Percentiles rank a stretch among this genome's conserved stretches.
phyloP scores from a whole-genome alignment of 2,329 filamentous ascomycete genomes.

The Hirsutella minnesotensis region DNA sequence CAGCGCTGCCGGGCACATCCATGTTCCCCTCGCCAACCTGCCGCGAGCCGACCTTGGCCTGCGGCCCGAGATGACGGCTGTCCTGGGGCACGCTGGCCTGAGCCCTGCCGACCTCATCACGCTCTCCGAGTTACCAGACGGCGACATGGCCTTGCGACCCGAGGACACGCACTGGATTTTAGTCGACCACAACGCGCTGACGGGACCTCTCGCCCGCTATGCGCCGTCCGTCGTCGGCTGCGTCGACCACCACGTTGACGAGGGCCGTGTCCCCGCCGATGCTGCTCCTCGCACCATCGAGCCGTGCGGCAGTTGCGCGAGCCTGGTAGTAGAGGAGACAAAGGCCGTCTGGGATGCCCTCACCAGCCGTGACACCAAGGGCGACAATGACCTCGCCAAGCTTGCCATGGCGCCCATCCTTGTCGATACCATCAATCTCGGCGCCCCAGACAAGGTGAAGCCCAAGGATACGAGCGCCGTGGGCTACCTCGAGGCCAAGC shows the following conservation, averaged over 20 bases:
- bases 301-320: slow-evolving; percentile 61
- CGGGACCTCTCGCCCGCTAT: slow-evolving; percentile 36
- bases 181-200: slow-evolving; percentile 69
- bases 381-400: slow-evolving; percentile 50
- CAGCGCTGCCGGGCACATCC: slow-evolving; percentile 25
- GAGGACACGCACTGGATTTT: slow-evolving; percentile 57
- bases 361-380: slow-evolving; percentile 11
- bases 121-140: slow-evolving; percentile 35
- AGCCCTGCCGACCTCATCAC: slow-evolving; percentile 52
- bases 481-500: slow-evolving; percentile 41
- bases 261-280: slow-evolving; percentile 36
- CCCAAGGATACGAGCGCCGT: slow-evolving; percentile 47
- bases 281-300: slow-evolving; percentile 48
- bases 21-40: slow-evolving; percentile 65
- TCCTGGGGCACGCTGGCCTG: slow-evolving; percentile 50
- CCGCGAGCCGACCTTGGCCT: slow-evolving; percentile 54
- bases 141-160: slow-evolving; percentile 14
- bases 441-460: slow-evolving; percentile 51
- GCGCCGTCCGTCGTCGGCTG: slow-evolving; percentile 42
- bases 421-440: slow-evolving; percentile 59
- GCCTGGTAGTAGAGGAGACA: slow-evolving; percentile 52
- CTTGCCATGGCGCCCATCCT: slow-evolving; percentile 60
- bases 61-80: slow-evolving; percentile 59
- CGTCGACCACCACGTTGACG: slow-evolving; percentile 73
- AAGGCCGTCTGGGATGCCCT: slow-evolving; percentile 44